Conservation (phyloP, 495 filamentous ascomycete species). For the Aspergillus asperescens region DNA sequence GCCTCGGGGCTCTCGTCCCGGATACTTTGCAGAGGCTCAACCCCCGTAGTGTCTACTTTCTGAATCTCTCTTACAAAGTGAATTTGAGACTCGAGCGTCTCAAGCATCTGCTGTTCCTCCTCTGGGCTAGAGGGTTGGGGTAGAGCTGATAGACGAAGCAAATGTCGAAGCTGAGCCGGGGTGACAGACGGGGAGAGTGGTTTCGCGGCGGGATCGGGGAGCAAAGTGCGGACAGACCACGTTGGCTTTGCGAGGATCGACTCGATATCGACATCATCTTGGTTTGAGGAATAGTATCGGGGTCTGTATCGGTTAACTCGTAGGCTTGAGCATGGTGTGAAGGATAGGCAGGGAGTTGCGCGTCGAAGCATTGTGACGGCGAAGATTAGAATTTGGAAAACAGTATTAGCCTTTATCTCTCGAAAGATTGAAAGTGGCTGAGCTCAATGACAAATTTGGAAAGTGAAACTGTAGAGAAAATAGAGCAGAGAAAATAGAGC, state of each 20-base stretch:
- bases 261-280: constrained; percentile 35
- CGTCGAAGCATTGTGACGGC: constrained; percentile 16
- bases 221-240: constrained; percentile 81
- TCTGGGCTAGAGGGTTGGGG: constrained; percentile 57
- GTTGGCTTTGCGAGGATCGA: constrained; percentile 63
- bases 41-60: constrained; percentile 62
- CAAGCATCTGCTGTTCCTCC: constrained; percentile 60
- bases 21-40: constrained; percentile 70
- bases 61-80: constrained; percentile 85
- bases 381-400: background rate
- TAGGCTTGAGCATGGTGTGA: constrained; percentile 7
- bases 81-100: constrained; percentile 74
- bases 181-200: constrained; percentile 37
- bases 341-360: constrained; percentile 14
- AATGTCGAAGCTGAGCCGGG: constrained; percentile 64
- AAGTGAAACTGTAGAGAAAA: background rate
- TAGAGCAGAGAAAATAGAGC: background rate
- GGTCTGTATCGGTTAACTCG: background rate
- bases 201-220: constrained; percentile 45
- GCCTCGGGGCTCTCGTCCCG: constrained; percentile 68
- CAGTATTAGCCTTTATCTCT: too few relatives aligned
- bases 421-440: background rate
- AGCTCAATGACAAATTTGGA: too few relatives aligned
- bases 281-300: constrained; percentile 28
- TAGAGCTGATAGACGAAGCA: constrained; percentile 85